Percentiles rank a stretch among this genome's conserved stretches.
Conservation (phyloP, 2,329 filamentous ascomycete species). For the Penicillium sp. region DNA sequence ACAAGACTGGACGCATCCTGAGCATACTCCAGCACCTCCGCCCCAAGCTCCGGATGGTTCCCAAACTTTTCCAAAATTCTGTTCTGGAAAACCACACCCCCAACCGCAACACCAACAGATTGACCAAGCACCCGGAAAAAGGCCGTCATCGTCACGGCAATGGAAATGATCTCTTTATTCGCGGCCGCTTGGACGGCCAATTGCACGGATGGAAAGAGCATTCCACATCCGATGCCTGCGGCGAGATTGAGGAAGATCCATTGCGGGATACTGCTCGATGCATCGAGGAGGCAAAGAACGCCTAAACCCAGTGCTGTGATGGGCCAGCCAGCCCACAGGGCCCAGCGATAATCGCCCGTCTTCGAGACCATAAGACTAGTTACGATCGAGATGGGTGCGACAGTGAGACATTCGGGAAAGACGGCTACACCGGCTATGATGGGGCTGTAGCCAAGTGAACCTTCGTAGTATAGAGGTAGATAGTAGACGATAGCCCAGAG, state of each 20-base stretch:
- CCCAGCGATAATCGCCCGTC: conserved; percentile 60
- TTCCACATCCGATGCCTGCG: conserved; percentile 4
- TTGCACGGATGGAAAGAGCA: conserved; percentile 6
- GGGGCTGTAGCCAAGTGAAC: conserved; percentile 53
- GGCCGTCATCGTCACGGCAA: conserved; percentile 8
- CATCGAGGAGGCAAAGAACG: conserved; percentile 29
- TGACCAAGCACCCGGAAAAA: conserved; percentile 13
- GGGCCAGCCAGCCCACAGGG: conserved; percentile 61
- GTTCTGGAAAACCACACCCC: conserved; percentile 42
- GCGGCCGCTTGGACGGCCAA: conserved; percentile 11
- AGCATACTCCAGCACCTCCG: conserved; percentile 47
- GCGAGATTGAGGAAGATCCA: conserved; percentile 62
- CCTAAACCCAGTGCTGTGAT: conserved; percentile 59
- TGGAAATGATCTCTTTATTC: conserved; percentile 2
- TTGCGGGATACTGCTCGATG: conserved; percentile 48
- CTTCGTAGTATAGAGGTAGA: conserved; percentile 43
- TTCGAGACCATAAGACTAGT: conserved; percentile 50
- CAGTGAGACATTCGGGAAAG: conserved; percentile 61
- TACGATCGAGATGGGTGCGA: conserved; percentile 59
- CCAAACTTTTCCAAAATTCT: conserved; percentile 53
- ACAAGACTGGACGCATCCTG: conserved; percentile 59
- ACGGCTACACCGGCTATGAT: conserved; percentile 56
- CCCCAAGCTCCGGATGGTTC: conserved; percentile 48
- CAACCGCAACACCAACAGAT: conserved; percentile 12
- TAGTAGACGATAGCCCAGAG: conserved; percentile 49